Conservation (phyloP, 345 rosid genomes). For the Pistacia vera region DNA sequence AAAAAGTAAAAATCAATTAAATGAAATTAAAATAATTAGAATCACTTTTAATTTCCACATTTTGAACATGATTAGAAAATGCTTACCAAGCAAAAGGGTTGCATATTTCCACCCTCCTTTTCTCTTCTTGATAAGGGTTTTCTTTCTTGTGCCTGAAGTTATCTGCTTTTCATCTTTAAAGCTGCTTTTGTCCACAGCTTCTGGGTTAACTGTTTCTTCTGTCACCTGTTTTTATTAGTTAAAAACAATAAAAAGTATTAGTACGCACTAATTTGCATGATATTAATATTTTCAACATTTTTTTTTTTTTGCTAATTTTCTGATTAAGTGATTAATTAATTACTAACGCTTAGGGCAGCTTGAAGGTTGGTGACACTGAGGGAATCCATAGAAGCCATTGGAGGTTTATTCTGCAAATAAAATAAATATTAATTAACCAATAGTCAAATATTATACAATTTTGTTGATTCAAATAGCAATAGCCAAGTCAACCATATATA, state of each 20-base stretch:
- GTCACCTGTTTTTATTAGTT: conserved; percentile 25
- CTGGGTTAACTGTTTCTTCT: conserved; percentile 25
- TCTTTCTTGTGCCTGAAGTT: conserved; percentile 15
- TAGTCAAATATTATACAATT: background rate
- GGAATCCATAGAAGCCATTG: conserved; percentile 49
- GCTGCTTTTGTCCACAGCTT: conserved; percentile 22
- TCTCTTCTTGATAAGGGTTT: conserved; percentile 18
- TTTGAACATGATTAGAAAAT: background rate
- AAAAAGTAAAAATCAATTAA: background rate
- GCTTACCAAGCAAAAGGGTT: conserved; percentile 43
- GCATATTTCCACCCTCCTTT: conserved; percentile 53
- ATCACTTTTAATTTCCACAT: no score
- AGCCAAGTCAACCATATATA: background rate
- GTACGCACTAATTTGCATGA: no score
- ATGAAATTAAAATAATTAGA: background rate
- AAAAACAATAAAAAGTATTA: no score
- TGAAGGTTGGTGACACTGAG: conserved; percentile 23
- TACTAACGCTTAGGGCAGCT: conserved; percentile 42
- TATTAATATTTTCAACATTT: no score
- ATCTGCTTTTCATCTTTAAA: conserved; percentile 28
- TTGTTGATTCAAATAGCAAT: background rate
- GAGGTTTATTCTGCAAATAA: conserved; percentile 32
- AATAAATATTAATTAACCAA: background rate
- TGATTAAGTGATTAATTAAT: background rate
- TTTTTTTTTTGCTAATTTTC: no score